Evolutionary conservation across 352 stramenopile genomes (phyloP).

Genomic region (Elongisporangium senticosum): DNA sequence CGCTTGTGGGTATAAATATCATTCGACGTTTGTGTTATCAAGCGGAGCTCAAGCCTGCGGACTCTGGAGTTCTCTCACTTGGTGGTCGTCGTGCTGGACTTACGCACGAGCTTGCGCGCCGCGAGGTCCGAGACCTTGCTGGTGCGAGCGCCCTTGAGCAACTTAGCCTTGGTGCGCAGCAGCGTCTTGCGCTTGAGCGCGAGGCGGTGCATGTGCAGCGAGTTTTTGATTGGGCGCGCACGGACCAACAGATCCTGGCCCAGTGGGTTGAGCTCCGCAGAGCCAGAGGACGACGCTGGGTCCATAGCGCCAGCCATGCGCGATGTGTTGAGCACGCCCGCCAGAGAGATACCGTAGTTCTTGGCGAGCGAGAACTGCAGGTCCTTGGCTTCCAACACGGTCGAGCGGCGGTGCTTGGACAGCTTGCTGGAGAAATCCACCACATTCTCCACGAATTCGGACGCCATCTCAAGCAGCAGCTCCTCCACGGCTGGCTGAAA

Average conservation of each 20-base stretch:
- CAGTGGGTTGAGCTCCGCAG: constrained; percentile 35
- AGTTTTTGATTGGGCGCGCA: constrained; percentile 60
- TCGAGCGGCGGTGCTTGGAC: constrained; percentile 75
- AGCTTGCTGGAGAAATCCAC: constrained; percentile 57
- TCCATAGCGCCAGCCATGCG: background rate
- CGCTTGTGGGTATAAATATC: background rate
- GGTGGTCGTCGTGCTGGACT: constrained; percentile 26
- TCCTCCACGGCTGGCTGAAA: constrained; percentile 80
- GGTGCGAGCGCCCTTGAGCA: constrained; percentile 34
- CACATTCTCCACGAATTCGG: constrained; percentile 74
- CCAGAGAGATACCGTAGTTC: constrained; percentile 82
- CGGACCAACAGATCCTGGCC: constrained; percentile 53
- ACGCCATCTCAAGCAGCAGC: constrained; percentile 76
- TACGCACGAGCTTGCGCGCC: constrained; percentile 45
- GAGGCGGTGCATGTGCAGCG: constrained; percentile 78
- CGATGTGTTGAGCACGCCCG: constrained; percentile 33
- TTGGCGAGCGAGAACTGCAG: constrained; percentile 81
- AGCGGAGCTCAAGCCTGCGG: background rate
- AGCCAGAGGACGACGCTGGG: constrained; percentile 5
- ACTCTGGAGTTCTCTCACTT: constrained; percentile 17
- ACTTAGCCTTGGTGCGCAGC: constrained; percentile 42
- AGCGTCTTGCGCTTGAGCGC: constrained; percentile 70
- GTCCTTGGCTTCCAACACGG: constrained; percentile 61
- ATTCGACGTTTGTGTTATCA: background rate
- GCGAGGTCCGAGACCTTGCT: constrained; percentile 30